A percentile compares a stretch with the other conserved stretches of the same genome.
Evolutionary conservation across 176 grass and related monocot genomes (phyloP).

Genomic region (Ensete ventricosum): DNA sequence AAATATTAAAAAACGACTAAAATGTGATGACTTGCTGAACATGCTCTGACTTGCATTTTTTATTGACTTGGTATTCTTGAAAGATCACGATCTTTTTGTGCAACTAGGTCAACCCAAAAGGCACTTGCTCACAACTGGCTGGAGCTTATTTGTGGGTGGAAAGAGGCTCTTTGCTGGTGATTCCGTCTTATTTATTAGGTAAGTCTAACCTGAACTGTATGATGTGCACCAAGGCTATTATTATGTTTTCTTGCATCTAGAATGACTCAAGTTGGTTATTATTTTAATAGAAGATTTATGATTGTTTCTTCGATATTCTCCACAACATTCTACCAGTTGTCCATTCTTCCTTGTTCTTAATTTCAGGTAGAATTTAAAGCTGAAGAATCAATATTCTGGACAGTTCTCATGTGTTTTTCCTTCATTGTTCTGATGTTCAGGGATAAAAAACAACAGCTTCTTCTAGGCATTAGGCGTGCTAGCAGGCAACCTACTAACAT

Average conservation of each 20-base stretch:
- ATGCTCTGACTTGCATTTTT: neutral
- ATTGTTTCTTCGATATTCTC: neutral
- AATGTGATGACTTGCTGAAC: neutral
- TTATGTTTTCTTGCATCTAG: neutral
- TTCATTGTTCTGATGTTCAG: slow-evolving; percentile 24
- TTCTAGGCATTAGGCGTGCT: slow-evolving; percentile 72
- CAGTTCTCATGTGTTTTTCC: neutral
- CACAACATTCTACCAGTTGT: neutral
- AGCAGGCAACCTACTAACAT: slow-evolving; percentile 58
- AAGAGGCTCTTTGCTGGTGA: slow-evolving; percentile 76
- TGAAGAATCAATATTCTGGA: neutral
- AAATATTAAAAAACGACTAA: neutral
- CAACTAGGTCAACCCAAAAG: slow-evolving; percentile 74
- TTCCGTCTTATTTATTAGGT: slow-evolving; percentile 81
- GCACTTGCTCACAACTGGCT: slow-evolving; percentile 76
- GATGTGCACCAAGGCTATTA: neutral
- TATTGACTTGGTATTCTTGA: neutral
- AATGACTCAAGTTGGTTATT: neutral
- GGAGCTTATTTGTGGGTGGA: slow-evolving; percentile 75
- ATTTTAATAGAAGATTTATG: neutral
- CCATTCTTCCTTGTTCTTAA: neutral
- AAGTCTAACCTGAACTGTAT: neutral
- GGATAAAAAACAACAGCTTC: slow-evolving; percentile 66
- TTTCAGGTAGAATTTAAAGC: neutral
- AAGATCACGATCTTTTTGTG: slow-evolving; percentile 15